Evolutionary conservation across 1,284 basidiomycete genomes (phyloP), one percentile per base, ranked within the genome.

Genomic region (Fomitopsis schrenkii): DNA sequence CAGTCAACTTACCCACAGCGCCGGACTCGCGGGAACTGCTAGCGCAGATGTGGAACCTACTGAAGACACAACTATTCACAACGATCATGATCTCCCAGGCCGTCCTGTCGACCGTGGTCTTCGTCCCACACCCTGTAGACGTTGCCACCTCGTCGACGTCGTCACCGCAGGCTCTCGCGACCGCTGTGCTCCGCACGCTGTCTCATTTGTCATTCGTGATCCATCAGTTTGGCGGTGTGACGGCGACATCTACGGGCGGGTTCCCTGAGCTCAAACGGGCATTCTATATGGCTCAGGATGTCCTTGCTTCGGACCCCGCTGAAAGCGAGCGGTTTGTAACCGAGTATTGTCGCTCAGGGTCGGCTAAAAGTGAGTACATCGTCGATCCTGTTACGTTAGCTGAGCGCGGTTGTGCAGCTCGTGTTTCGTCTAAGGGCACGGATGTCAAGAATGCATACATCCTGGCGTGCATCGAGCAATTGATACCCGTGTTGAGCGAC

Each of bases 21-120:
- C 71, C 76, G 17, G 77, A 78, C 22, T 77, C 80, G 0, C 78
- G 77, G 40, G 75, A 79, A n/a, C 61, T 83, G 12, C 71, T 77
- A 1, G 77, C 77, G 28, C 72, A 77, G 9, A 76, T 85, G 10
- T 91, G 89, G 90, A 76, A 75, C 5, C 77, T 82, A 28, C 77
- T 91, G 66, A 92, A 91, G 72, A 90, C 86, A 0, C 68, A 89
- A 0, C 75, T 92, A 10, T 92, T 92, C 71, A 82, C 82, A 26
- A 82, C 74, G 2, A 77, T 91, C 56, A 88, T 91, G 86, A 72
- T 91, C 30, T 74, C 83, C 3, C 86, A 90, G 65, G 78, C 84
- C 4, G 74, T 83, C n/a, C 78, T 92, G 22, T 80, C 80, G 3
- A 73, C 81, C 0, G 72, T 82, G 2, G 74, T 86, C 15, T 90